A percentile compares a stretch with the other conserved stretches of the same genome.
Conservation (phyloP, 1,284 basidiomycete genomes). For the Porogramme epimiltina region DNA sequence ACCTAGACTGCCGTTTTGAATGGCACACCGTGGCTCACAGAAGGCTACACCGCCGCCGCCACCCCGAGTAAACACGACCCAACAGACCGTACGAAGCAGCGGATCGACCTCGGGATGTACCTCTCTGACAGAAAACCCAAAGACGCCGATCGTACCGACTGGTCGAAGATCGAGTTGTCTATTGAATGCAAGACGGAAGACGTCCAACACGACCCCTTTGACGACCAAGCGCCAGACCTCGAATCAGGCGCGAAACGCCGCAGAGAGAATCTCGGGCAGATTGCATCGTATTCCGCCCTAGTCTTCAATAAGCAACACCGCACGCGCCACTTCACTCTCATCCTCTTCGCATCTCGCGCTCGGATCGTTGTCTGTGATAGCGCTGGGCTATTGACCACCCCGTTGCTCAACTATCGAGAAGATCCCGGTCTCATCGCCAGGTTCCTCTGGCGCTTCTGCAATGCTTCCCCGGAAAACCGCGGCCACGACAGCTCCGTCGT, state of each 20-base stretch:
- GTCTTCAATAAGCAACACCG: constrained; percentile 8
- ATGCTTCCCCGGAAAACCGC: not conserved
- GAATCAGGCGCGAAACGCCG: not conserved
- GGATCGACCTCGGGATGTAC: not conserved
- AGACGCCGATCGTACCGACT: not conserved
- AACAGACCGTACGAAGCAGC: constrained; percentile 1
- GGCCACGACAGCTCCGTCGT: constrained; percentile 9
- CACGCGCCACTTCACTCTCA: not conserved
- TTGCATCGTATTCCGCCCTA: not conserved
- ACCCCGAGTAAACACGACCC: no score
- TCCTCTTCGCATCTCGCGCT: constrained; percentile 1
- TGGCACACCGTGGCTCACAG: no score
- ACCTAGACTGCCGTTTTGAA: no score
- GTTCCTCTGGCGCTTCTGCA: constrained; percentile 11
- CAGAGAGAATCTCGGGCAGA: constrained; percentile 1
- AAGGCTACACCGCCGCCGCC: no score
- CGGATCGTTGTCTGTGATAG: constrained; percentile 10
- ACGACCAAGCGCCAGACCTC: not conserved
- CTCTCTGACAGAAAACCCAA: not conserved
- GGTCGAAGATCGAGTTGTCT: constrained; percentile 2
- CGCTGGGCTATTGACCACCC: constrained; percentile 6
- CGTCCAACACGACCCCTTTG: constrained; percentile 6
- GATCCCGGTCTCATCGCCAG: not conserved
- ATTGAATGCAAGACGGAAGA: constrained; percentile 7
- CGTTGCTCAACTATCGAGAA: constrained; percentile 5